These are phyloP conservation scores for Gymnopus androsaceus DNA, from an alignment of 1,284 basidiomycete species.

Conservation along the genomic window DNA sequence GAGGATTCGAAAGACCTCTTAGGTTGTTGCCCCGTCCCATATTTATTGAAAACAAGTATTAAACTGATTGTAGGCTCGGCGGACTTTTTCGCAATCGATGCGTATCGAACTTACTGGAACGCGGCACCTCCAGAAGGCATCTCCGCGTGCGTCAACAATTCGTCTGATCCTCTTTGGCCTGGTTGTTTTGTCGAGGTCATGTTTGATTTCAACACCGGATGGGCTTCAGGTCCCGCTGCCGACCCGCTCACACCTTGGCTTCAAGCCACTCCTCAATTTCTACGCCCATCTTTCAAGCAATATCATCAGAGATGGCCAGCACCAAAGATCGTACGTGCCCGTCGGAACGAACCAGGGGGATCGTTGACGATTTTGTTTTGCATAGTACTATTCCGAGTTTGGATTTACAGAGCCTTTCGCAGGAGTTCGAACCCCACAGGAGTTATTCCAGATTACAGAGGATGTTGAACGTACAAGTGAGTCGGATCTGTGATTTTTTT, in stretches of 20 bases:
- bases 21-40: slow-evolving; percentile 25
- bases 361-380: neutral
- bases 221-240: slow-evolving; percentile 43
- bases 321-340: slow-evolving; percentile 41
- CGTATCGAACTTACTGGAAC: slow-evolving; percentile 42
- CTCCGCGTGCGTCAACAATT: slow-evolving; percentile 39
- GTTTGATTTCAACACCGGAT: slow-evolving; percentile 41
- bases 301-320: slow-evolving; percentile 46
- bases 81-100: slow-evolving; percentile 52
- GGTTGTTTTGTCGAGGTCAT: slow-evolving; percentile 38
- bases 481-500: slow-evolving; percentile 11
- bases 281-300: slow-evolving; percentile 37
- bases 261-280: slow-evolving; percentile 43
- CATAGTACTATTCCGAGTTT: slow-evolving; percentile 47
- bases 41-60: neutral
- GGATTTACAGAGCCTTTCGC: slow-evolving; percentile 48
- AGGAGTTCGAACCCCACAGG: slow-evolving; percentile 29
- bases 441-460: slow-evolving; percentile 46
- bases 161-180: slow-evolving; percentile 45
- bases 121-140: slow-evolving; percentile 43
- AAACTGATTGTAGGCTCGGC: slow-evolving; percentile 38
- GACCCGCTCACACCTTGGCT: slow-evolving; percentile 44
- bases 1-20: slow-evolving; percentile 43
- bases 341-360: neutral
- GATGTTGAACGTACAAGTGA: slow-evolving; percentile 46